Conservation (phyloP, 2,329 filamentous ascomycete species). For the Colletotrichum sp. region DNA sequence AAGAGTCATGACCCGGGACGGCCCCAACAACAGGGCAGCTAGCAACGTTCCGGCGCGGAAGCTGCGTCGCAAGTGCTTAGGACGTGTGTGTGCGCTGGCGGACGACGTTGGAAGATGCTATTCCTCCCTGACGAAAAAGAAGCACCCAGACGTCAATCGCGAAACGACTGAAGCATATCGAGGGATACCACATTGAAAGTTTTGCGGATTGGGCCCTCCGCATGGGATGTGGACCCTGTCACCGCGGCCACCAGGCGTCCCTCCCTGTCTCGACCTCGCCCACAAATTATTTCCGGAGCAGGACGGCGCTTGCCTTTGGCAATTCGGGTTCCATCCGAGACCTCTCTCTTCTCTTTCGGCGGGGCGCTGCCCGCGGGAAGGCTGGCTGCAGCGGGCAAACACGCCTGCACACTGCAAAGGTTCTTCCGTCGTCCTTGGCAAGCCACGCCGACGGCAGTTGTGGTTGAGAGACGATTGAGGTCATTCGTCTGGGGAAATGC, state of each 20-base stretch:
- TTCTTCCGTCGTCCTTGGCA: background rate
- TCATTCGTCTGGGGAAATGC: background rate
- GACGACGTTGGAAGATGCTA: background rate
- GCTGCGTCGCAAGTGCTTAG: background rate
- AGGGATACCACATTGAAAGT: background rate
- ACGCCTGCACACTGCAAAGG: background rate
- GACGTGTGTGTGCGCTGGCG: background rate
- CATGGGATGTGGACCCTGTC: background rate
- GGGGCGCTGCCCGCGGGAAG: background rate
- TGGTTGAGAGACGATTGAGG: background rate
- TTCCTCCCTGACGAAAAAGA: background rate
- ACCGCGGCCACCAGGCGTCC: background rate
- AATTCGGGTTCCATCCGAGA: background rate
- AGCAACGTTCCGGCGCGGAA: background rate
- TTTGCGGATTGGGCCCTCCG: background rate
- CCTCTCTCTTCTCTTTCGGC: background rate
- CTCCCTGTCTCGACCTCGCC: background rate
- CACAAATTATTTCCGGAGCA: slow-evolving; percentile 3
- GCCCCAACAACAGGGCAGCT: background rate
- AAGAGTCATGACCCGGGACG: background rate
- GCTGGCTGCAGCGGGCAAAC: background rate
- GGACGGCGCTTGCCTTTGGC: background rate
- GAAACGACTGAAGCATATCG: background rate
- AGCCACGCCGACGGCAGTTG: background rate
- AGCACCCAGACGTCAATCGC: background rate